Evolutionary conservation across 2,329 filamentous ascomycete species (phyloP).

Genomic region (Madurella fahalii): DNA sequence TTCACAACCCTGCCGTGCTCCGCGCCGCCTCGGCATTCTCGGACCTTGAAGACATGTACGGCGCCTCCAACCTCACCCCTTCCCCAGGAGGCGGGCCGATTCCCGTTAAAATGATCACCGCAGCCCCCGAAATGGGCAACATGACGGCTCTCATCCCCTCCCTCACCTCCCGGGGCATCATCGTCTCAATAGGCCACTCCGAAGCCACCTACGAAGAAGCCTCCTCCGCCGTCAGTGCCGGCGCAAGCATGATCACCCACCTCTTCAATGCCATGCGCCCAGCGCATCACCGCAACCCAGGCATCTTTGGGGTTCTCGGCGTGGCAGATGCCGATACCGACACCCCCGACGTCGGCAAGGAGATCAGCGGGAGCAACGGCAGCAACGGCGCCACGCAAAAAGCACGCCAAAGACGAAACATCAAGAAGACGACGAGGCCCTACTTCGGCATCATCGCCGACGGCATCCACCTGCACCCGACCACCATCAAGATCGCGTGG

Average conservation of each 20-base stretch:
- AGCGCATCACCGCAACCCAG: constrained; percentile 85
- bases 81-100: constrained; percentile 30
- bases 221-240: constrained; percentile 63
- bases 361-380: neutral
- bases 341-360: neutral
- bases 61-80: constrained; percentile 58
- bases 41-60: constrained; percentile 70
- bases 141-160: constrained; percentile 67
- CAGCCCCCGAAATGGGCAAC: constrained; percentile 73
- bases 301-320: constrained; percentile 82
- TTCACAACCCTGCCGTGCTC: constrained; percentile 74
- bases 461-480: constrained; percentile 84
- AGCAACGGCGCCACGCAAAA: neutral
- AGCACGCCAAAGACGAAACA: neutral
- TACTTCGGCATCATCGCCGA: constrained; percentile 90
- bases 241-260: constrained; percentile 86
- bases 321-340: constrained; percentile 46
- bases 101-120: constrained; percentile 74
- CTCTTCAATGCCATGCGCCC: constrained; percentile 93
- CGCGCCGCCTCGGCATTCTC: constrained; percentile 58
- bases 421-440: constrained; percentile 44
- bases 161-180: constrained; percentile 61
- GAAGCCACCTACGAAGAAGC: constrained; percentile 84
- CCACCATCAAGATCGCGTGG: constrained; percentile 83
- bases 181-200: constrained; percentile 80